A percentile compares a stretch with the other conserved stretches of the same genome.
Conservation (phyloP, 2,329 filamentous ascomycete genomes). For the Botryosphaeria dothidea region DNA sequence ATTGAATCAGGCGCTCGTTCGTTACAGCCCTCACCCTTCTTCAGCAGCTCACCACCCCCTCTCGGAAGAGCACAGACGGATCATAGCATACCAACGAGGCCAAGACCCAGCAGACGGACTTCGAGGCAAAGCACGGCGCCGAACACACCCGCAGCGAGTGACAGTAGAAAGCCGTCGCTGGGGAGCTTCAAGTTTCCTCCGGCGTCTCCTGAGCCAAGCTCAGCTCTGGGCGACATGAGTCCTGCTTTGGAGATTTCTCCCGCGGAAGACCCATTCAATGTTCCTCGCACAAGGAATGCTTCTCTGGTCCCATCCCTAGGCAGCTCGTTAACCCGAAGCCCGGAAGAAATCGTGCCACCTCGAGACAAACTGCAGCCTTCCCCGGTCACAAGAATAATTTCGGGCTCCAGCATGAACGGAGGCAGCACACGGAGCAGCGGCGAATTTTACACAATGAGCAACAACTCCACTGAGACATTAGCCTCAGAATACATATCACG, state of each 20-base stretch:
- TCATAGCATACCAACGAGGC: conserved; percentile 33
- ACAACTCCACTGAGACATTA: conserved; percentile 90
- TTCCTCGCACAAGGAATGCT: not conserved
- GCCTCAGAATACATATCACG: conserved; percentile 76
- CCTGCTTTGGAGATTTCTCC: conserved; percentile 17
- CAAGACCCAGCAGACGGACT: conserved; percentile 22
- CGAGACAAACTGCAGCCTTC: conserved; percentile 55
- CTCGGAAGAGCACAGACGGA: conserved; percentile 29
- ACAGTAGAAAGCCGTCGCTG: conserved; percentile 41
- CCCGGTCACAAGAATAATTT: conserved; percentile 69
- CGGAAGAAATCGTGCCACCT: conserved; percentile 32
- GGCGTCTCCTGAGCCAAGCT: conserved; percentile 25
- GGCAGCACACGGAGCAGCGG: conserved; percentile 85
- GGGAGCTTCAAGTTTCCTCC: conserved; percentile 60
- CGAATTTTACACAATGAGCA: conserved; percentile 93
- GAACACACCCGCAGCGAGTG: conserved; percentile 38
- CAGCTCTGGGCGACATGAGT: conserved; percentile 20
- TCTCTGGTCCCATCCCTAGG: not conserved
- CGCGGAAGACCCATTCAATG: not conserved
- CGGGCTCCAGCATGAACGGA: conserved; percentile 71
- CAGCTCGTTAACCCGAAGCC: not conserved
- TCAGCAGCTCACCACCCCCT: conserved; percentile 41
- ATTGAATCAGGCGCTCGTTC: not conserved
- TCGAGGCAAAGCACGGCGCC: conserved; percentile 9
- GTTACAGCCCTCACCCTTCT: conserved; percentile 44